Evolutionary conservation across 805 yeast genomes (phyloP).

Genomic region (Starmerella sp.): DNA sequence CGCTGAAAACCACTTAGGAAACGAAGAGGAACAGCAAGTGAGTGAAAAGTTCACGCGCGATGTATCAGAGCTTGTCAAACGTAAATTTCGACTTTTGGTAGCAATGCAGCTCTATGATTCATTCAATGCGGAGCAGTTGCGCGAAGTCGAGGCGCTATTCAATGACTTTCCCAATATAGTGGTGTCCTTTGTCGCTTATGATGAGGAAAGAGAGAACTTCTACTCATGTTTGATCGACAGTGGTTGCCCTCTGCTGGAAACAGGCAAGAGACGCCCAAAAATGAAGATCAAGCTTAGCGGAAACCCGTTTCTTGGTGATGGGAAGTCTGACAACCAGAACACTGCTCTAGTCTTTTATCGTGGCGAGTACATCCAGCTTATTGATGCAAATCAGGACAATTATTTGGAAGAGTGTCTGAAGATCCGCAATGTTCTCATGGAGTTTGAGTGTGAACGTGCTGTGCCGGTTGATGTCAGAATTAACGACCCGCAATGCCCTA

Average conservation of each 20-base stretch:
- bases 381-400: constrained; percentile 78
- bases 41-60: constrained; percentile 44
- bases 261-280: constrained; percentile 50
- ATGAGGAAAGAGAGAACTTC: constrained; percentile 35
- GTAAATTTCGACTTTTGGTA: constrained; percentile 70
- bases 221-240: constrained; percentile 63
- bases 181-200: constrained; percentile 21
- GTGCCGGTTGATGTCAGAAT: not conserved
- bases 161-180: constrained; percentile 77
- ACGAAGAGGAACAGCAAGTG: constrained; percentile 15
- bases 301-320: constrained; percentile 74
- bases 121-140: constrained; percentile 63
- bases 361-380: constrained; percentile 69
- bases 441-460: constrained; percentile 47
- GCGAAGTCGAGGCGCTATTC: constrained; percentile 60
- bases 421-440: constrained; percentile 61
- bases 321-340: constrained; percentile 75
- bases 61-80: constrained; percentile 50
- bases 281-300: constrained; percentile 60
- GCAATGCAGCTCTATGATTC: constrained; percentile 76
- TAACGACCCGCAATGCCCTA: not conserved
- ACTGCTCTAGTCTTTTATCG: constrained; percentile 62
- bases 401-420: constrained; percentile 73
- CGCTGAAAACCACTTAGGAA: constrained; percentile 45
- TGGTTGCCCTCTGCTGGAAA: constrained; percentile 46